Percentiles rank a stretch among this genome's conserved stretches.
These are phyloP conservation scores for Phytophthora sansomeana DNA, from an alignment of 352 stramenopile genomes.

Conservation along the genomic window DNA sequence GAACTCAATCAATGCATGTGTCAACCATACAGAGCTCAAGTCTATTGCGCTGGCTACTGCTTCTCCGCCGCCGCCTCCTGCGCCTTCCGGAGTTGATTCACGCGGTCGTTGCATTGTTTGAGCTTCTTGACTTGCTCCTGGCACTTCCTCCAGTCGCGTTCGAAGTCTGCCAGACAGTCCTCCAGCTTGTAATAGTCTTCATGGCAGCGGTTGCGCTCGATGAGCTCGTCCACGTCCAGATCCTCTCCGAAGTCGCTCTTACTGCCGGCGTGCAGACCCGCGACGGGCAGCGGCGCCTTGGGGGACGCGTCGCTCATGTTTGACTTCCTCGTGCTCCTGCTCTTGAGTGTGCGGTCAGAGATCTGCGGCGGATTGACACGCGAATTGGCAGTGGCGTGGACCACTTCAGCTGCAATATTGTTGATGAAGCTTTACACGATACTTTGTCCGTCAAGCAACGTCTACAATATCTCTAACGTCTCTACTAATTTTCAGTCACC, in stretches of 20 bases:
- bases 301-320: slow-evolving; percentile 28
- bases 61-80: slow-evolving; percentile 28
- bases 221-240: slow-evolving; percentile 86
- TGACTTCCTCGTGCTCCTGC: too few species aligned
- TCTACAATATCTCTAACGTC: too few species aligned
- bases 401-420: too few species aligned
- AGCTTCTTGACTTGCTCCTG: slow-evolving; percentile 83
- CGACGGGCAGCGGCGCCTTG: slow-evolving; percentile 46
- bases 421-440: too few species aligned
- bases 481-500: too few species aligned
- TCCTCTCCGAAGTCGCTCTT: slow-evolving; percentile 85
- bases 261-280: slow-evolving; percentile 78
- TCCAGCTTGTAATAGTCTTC: slow-evolving; percentile 90
- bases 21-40: not conserved
- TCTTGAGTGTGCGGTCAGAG: too few species aligned
- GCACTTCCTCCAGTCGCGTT: slow-evolving; percentile 90
- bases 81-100: slow-evolving; percentile 61
- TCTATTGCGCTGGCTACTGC: slow-evolving; percentile 10
- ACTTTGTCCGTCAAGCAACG: too few species aligned
- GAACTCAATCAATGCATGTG: slow-evolving; percentile 33
- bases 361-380: not conserved
- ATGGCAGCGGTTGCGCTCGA: slow-evolving; percentile 85
- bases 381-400: not conserved
- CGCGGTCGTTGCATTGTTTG: slow-evolving; percentile 77
- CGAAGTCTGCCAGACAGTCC: slow-evolving; percentile 81